Evolutionary conservation across 805 yeast genomes (phyloP), one percentile per base, ranked within the genome.

Genomic region (Wickerhamiella australiensis): DNA sequence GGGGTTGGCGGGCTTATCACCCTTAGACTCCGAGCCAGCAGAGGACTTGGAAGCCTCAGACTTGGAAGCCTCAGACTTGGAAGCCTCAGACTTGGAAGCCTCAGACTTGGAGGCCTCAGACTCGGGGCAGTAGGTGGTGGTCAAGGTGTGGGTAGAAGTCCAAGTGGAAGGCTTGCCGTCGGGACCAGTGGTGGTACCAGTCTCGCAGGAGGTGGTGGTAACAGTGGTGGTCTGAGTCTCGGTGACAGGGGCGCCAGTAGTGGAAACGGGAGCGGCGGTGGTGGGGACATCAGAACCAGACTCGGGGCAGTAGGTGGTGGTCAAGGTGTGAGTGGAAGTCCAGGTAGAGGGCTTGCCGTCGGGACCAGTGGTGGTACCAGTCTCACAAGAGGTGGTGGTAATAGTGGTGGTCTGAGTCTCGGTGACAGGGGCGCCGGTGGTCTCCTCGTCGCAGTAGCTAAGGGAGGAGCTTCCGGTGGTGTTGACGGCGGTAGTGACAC

Each of bases 281-380:
- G 29, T 11, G 11, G 29, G 29, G 11, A 11, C 29, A 26, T 7
- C 11, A 11, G 29, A 26, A 11, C 11, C 11, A 11, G 7, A 26
- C 26, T 38, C 42, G 22, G 44, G 44, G 44, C 31, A 23, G 21
- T 6, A 41, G 13, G 44, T 41, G 20, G 44, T 41, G 20, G 44
- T 41, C 13, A 13, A 5, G 13, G 31, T 23, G 21, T 25, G 31
- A 22, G 44, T 41, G 12, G 29, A 9, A 13, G 44, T 41, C 20
- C 23, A 41, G 31, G 29, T 22, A 23, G 27, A 23, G 44, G 31
- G 21, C 44, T 41, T 41, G 29, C 44, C 44, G 15, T 41, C 31
- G 15, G 29, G 9, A 23, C 44, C 44, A n/a, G 44, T 23, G 13
- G 44, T 23, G 21, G 44, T 41, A 17, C 44, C 44, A 12, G 44